Evolutionary conservation across 106 monocot genomes (phyloP), one percentile per base, ranked within the genome.

Genomic region (Platanthera zijinensis): DNA sequence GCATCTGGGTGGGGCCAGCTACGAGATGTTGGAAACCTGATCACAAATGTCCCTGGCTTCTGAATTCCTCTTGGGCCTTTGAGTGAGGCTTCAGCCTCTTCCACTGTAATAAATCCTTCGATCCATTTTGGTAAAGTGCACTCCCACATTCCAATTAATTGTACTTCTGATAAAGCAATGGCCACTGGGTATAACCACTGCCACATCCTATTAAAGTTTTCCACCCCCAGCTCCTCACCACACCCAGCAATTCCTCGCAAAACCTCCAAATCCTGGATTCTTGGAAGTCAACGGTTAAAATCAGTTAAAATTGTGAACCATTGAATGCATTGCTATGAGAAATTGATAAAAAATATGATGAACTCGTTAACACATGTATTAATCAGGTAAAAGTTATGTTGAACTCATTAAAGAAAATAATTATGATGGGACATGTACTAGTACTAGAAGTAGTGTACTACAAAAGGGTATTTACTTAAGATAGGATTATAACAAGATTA

Each of bases 1-100:
- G 99, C 88, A 83, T 99, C 99, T 70, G 99, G 99, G 76, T 99
- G 99, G 75, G 99, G 99, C 99, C 99, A 99, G 75, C 92, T 99
- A 48, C 99, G 86, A 76, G 94, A 84, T 39, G 90, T 94, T 51
- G 99, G 99, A 85, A 99, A 99, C 46, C 99, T 82, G 12, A 99
- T 83, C 14, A 94, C 80, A 90, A 99, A 99, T 0, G 88, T 88
- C 64, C 99, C 99, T 45, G 94, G 84, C 53, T 86, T 79, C 68
- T 86, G 76, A 4, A 79, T 72, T 73, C 83, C 89, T 57, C 28
- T 59, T 59, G 83, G 61, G 46, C 78, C 77, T 74, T 57, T 81
- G 56, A 99, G 90, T 46, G 94, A 79, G 80, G 77, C 69, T 70
- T 99, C 92, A 68, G 94, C 86, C 76, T 99, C 94, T 78, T 94